phyloP scores from a whole-genome alignment of 345 rosid genomes.

The Arabidopsis thaliana region TAIR10.1 NC_003070.9:862501-863000 shows the following conservation, averaged over 20 bases:
- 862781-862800: constrained; percentile 98
- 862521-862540: constrained; percentile 86
- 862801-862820: constrained; percentile 65
- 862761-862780: constrained; percentile 99
- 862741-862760: constrained; percentile 71
- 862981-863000: neutral
- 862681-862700: neutral
- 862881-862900: constrained; percentile 11
- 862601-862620: constrained; percentile 94
- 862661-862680: neutral
- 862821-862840: neutral
- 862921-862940: too few species aligned
- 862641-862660: neutral
- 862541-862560: constrained; percentile 69
- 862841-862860: neutral
- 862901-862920: constrained; percentile 1
- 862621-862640: constrained; percentile 32
- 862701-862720: too few species aligned
- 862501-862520: constrained; percentile 89
- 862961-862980: neutral
- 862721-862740: constrained; percentile 3
- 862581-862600: constrained; percentile 99
- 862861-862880: neutral
- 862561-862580: constrained; percentile 83
- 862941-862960: neutral